Conservation (phyloP, 108 stramenopile genomes). For the Conticribra weissflogii region DNA sequence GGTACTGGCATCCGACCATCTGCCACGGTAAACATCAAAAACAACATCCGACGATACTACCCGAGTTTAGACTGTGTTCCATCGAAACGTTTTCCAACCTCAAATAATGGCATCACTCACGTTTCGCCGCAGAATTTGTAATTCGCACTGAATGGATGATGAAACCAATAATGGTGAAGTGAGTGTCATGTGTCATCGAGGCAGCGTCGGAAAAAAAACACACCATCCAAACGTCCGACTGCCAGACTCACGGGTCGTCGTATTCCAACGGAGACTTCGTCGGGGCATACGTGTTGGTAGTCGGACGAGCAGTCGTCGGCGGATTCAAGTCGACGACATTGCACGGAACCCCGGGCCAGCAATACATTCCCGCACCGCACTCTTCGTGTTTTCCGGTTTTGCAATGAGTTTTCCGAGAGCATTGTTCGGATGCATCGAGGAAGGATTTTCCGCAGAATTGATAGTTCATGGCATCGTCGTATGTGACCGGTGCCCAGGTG, state of each 20-base stretch:
- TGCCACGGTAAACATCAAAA: too few relatives aligned
- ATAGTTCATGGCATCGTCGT: slow-evolving; percentile 14
- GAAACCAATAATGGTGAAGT: too few relatives aligned
- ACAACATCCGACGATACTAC: too few relatives aligned
- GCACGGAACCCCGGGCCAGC: slow-evolving; percentile 25
- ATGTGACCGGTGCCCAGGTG: slow-evolving; percentile 21
- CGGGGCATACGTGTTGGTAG: slow-evolving; percentile 4
- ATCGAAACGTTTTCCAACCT: too few relatives aligned
- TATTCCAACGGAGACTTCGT: slow-evolving; percentile 8
- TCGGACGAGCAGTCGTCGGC: slow-evolving; percentile 11
- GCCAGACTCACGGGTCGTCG: slow-evolving; percentile 23
- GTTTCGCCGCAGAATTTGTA: slow-evolving; percentile 11
- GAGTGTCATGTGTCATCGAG: too few relatives aligned
- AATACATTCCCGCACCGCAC: slow-evolving; percentile 4
- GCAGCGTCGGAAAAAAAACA: too few relatives aligned
- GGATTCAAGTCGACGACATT: slow-evolving; percentile 15
- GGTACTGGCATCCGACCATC: slow-evolving; percentile 14
- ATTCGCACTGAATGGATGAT: too few relatives aligned
- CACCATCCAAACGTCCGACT: too few relatives aligned
- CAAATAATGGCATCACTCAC: too few relatives aligned
- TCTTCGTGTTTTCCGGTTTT: slow-evolving; percentile 14
- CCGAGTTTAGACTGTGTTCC: too few relatives aligned
- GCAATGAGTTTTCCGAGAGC: slow-evolving; percentile 14
- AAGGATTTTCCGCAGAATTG: slow-evolving; percentile 20
- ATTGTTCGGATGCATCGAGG: slow-evolving; percentile 19